phyloP scores from a whole-genome alignment of 805 yeast species.

The Yamadazyma laniorum region DNA sequence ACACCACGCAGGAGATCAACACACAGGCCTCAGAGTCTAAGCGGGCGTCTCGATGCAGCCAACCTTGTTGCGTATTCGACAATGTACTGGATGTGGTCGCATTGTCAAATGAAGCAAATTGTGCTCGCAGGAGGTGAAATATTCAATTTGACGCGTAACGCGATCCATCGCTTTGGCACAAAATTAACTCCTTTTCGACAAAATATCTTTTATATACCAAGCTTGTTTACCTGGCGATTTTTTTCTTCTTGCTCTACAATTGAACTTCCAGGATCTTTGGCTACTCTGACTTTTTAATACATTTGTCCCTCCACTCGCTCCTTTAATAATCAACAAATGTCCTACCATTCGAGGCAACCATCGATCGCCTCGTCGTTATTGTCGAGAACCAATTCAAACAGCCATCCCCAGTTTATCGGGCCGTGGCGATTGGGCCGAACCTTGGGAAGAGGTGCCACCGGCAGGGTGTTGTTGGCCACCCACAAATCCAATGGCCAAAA shows the following conservation, averaged over 20 bases:
- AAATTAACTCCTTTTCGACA: slow-evolving; percentile 17
- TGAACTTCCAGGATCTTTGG: not conserved
- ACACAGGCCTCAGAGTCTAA: too few species aligned
- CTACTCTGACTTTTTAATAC: not conserved
- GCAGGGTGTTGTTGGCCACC: slow-evolving; percentile 73
- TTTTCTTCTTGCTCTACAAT: not conserved
- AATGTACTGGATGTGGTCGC: too few species aligned
- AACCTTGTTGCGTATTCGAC: too few species aligned
- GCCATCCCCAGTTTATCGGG: slow-evolving; percentile 58
- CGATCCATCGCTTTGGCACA: slow-evolving; percentile 10
- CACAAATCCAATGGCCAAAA: slow-evolving; percentile 67
- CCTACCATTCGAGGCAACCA: slow-evolving; percentile 55
- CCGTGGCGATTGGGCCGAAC: slow-evolving; percentile 84
- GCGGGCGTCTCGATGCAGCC: too few species aligned
- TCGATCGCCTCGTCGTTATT: slow-evolving; percentile 57
- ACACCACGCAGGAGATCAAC: too few species aligned
- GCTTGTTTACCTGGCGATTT: slow-evolving; percentile 3
- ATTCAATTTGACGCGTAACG: slow-evolving; percentile 14
- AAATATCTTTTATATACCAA: slow-evolving; percentile 10
- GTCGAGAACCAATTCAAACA: slow-evolving; percentile 42
- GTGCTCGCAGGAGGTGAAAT: slow-evolving; percentile 11
- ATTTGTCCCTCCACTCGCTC: slow-evolving; percentile 9
- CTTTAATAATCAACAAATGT: slow-evolving; percentile 19
- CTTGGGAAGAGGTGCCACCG: slow-evolving; percentile 80
- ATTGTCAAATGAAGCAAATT: slow-evolving; percentile 3